These are phyloP conservation scores for Collybiopsis luxurians DNA, from an alignment of 768 basidiomycete genomes.

Conservation along the genomic window DNA sequence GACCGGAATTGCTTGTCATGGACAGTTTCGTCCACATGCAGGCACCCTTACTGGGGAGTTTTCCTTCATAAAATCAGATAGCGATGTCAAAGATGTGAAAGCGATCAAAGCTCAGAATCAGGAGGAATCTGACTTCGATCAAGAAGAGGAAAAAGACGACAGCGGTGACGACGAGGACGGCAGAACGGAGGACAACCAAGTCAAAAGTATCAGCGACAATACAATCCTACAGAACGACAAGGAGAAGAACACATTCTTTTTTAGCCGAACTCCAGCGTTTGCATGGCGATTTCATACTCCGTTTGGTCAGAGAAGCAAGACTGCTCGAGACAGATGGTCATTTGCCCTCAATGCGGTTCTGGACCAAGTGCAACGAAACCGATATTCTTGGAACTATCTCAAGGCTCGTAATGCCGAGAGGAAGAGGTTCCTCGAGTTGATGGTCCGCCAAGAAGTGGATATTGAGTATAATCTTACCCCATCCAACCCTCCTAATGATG, in stretches of 20 bases:
- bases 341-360: background rate
- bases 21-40: no score
- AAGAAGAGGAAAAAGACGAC: no score
- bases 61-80: no score
- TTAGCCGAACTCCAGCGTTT: background rate
- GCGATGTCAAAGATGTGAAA: no score
- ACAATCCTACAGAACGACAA: no score
- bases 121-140: background rate
- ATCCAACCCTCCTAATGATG: background rate
- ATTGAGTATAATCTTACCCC: background rate
- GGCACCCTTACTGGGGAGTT: no score
- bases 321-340: background rate
- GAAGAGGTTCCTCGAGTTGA: background rate
- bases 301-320: background rate
- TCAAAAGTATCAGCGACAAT: background rate
- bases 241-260: background rate
- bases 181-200: background rate
- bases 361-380: background rate
- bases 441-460: background rate
- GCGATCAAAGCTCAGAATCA: background rate
- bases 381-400: background rate
- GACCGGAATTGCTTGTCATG: no score
- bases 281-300: background rate
- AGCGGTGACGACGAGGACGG: background rate
- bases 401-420: background rate